Evolutionary conservation across 2,329 filamentous ascomycete species (phyloP), one percentile per base, ranked within the genome.

Genomic region (Trichoderma oligosporum): DNA sequence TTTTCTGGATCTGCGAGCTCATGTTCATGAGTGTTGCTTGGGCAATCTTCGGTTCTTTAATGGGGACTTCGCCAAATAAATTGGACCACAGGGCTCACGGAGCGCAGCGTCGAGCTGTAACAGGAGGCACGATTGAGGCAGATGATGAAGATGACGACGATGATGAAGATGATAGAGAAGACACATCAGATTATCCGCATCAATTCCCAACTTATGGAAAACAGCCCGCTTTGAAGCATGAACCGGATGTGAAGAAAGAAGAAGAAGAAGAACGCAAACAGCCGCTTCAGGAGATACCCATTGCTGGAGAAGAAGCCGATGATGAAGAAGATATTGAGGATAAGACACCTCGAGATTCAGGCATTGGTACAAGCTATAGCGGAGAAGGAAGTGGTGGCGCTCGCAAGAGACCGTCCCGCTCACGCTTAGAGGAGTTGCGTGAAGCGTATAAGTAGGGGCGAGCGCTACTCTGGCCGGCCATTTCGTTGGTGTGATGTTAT

Each of bases 1-100:
- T 82, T 0, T 97, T 97, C 71, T 97, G 92, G 91, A 68, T 76
- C 1, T 82, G 84, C 11, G 91, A 93, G 67, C 78, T 95, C 65
- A 62, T 84, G 0, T 87, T 86, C 39, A 82, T 88, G 69, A 76
- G 78, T 1, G 35, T 85, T 1, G 85, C 82, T 0, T 96, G 89
- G 87, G 69, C 81, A 1, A 44, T 81, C 64, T 89, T 63, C 66
- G 67, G 53, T 18, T 76, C 70, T 7, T 74, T 74, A 31, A 69
- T 60, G 9, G 61, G 61, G 20, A 52, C 62, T 35, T 51, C 52
- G 11, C 18, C 42, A 2, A 24, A 61, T 52, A 61, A 62, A 38
- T 16, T 46, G 14, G 51, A 42, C 22, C 48, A 57, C 38, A 51
- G 55, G 35, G 44, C 60, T 29, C 33, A 61, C 48, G 38, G 59